phyloP scores from a whole-genome alignment of 2,329 filamentous ascomycete species.

The Sporothrix phasma region DNA sequence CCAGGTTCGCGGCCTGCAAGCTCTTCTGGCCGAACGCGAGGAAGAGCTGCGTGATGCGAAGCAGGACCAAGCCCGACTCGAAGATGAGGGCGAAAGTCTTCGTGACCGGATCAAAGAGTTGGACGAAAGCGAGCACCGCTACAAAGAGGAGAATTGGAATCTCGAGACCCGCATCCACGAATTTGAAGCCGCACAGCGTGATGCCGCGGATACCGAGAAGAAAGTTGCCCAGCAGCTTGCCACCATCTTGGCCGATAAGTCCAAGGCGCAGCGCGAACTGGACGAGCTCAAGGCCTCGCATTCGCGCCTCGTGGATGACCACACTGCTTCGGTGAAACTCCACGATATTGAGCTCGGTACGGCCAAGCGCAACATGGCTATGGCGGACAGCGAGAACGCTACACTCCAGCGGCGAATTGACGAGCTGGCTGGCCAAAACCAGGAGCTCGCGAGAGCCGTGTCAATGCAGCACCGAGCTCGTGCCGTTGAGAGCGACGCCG shows the following conservation, averaged over 20 bases:
- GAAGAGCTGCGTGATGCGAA: conserved; percentile 69
- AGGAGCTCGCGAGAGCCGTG: conserved; percentile 78
- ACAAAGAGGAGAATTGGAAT: conserved; percentile 98
- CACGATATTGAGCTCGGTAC: conserved; percentile 83
- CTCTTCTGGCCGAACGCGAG: conserved; percentile 75
- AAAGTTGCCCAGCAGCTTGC: conserved; percentile 67
- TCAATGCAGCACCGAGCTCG: conserved; percentile 58
- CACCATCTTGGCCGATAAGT: conserved; percentile 63
- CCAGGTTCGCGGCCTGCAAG: conserved; percentile 87
- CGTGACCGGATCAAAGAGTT: conserved; percentile 70
- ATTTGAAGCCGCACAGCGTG: conserved; percentile 60
- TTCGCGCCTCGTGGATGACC: conserved; percentile 71
- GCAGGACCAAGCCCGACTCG: conserved; percentile 65
- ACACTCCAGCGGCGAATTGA: conserved; percentile 76
- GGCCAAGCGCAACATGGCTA: conserved; percentile 67
- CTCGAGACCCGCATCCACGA: conserved; percentile 90
- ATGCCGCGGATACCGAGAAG: conserved; percentile 72
- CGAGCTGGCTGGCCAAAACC: conserved; percentile 78
- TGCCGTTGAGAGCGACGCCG: conserved; percentile 52
- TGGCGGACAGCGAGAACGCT: conserved; percentile 69
- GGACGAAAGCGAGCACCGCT: conserved; percentile 89
- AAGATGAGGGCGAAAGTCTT: conserved; percentile 71
- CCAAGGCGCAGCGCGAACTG: conserved; percentile 67
- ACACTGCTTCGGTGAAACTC: conserved; percentile 64
- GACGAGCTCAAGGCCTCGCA: conserved; percentile 80